Evolutionary conservation across 148 eudicot genomes (phyloP), one percentile per base, ranked within the genome.

Genomic region (Diospyros lotus): DNA sequence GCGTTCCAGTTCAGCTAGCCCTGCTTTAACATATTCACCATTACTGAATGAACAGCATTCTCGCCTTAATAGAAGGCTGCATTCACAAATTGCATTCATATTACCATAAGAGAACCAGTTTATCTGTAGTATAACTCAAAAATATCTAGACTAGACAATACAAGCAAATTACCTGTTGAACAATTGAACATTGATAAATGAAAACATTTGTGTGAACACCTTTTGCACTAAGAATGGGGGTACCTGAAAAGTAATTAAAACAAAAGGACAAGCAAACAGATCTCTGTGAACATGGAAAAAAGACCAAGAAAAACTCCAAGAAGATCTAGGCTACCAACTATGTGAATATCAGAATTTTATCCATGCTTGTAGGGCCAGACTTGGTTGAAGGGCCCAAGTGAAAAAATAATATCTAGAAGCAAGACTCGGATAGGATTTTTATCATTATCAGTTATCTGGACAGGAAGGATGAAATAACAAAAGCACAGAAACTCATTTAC

Each of bases 11-110:
- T 87, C 90, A 74, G 96, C 91, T 58, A 91, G 77, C 50, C 96
- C 96, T 9, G 87, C 82, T 80, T 87, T 91, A 53, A 91, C 96
- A 76, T 88, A 87, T 78, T 91, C 96, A 69, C 92, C 92, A 69
- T 91, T 91, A 70, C 92, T 87, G 76, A 90, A 92, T 40, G 97
- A 92, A 84, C 97, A 92, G 83, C 97, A 92, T 83, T 92, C 97
- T 79, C 97, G 80, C 82, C 97, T 90, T 77, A 91, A 81, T 76
- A 89, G 83, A 75, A 91, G 94, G 84, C 97, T 91, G 87, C 76
- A 82, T 73, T 39, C 75, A 79, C 10, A 50, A 43, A 53, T n/a
- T 66, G 54, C n/a, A 72, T 67, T 40, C 81, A 64, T 38, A 40
- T 18, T 64, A 77, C 65, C 75, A 60, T 50, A 28, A 28, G 28